phyloP scores from a whole-genome alignment of 495 filamentous ascomycete species.

The Evansstolkia leycettana region DNA sequence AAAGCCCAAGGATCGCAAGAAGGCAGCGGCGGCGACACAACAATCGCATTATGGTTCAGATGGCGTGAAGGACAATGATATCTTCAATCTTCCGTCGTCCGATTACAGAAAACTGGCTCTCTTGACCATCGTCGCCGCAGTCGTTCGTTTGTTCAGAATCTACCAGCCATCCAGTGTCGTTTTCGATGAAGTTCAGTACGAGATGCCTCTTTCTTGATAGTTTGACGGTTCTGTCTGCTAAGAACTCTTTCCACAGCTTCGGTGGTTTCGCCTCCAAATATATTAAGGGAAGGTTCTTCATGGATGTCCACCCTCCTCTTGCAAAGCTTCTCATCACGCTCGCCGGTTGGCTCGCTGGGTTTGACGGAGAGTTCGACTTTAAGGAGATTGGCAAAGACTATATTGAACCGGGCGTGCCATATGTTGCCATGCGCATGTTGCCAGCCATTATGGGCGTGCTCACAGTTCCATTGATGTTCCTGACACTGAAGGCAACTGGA shows the following conservation, averaged over 20 bases:
- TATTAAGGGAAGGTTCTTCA: slow-evolving; percentile 97
- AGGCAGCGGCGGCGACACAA: slow-evolving; percentile 8
- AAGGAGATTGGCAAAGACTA: slow-evolving; percentile 99
- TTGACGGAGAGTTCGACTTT: slow-evolving; percentile 93
- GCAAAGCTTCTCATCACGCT: slow-evolving; percentile 93
- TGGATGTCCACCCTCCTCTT: slow-evolving; percentile 98
- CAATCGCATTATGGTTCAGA: slow-evolving; percentile 36
- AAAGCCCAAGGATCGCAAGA: slow-evolving; percentile 29
- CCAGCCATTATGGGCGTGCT: slow-evolving; percentile 80
- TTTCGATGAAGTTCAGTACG: slow-evolving; percentile 98
- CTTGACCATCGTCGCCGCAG: slow-evolving; percentile 62
- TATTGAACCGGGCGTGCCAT: slow-evolving; percentile 84
- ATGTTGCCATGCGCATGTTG: slow-evolving; percentile 93
- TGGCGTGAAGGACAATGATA: slow-evolving; percentile 39
- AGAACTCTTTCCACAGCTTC: slow-evolving; percentile 45
- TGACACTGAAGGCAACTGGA: slow-evolving; percentile 84
- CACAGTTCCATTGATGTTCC: slow-evolving; percentile 81
- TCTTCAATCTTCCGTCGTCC: slow-evolving; percentile 51
- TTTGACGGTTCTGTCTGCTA: slow-evolving; percentile 4
- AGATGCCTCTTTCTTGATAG: slow-evolving; percentile 3
- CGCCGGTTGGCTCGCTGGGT: slow-evolving; percentile 89
- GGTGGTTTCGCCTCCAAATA: slow-evolving; percentile 97
- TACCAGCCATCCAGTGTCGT: slow-evolving; percentile 94
- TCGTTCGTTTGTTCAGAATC: slow-evolving; percentile 86
- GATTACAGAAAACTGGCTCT: slow-evolving; percentile 67